Evolutionary conservation across 345 rosid genomes (phyloP), one percentile per base, ranked within the genome.

Genomic region (Salix brachista): DNA sequence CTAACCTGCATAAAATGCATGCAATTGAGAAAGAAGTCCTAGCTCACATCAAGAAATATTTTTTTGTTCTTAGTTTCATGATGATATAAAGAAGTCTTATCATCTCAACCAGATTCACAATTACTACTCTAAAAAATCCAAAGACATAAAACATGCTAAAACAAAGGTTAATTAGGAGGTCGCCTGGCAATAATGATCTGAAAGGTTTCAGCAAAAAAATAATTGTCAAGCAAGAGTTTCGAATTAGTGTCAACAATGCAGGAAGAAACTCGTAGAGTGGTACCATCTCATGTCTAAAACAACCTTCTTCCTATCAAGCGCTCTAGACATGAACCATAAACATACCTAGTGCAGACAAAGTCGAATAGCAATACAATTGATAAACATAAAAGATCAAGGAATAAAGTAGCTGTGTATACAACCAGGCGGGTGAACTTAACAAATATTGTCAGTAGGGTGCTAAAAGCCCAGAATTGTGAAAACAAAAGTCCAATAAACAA

Each of bases 21-120:
- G 67, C 68, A 44, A 62, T 54, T 52, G 37, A 46, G 23, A 65
- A 70, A 64, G 28, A 56, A 39, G 73, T 39, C 52, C 69, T 70
- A 46, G 61, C 28, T 50, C 70, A n/a, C 65, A 74, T 13, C 1
- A 69, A 69, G 56, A n/a, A 23, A 75, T 19, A 41, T 23, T 37
- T 48, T 56, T 21, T 52, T 54, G 41, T 25, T 28, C 18, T 64
- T 65, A 28, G 37, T 34, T 75, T 64, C 36, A 14, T 23, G 25
- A 44, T 10, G 58, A 61, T 37, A 37, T 34, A 11, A 44, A 26
- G 11, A 9, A 64, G 28, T 2, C 30, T 3, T 32, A 44, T 32
- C 58, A 73, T 54, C 69, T 79, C 48, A 58, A 12, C 74, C 46
- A 62, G 42, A 42, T 65, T 61, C 73, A 32, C n/a, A 42, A 42